These are phyloP conservation scores for Botrytis paeoniae DNA, from an alignment of 2,329 filamentous ascomycete genomes.

Conservation along the genomic window DNA sequence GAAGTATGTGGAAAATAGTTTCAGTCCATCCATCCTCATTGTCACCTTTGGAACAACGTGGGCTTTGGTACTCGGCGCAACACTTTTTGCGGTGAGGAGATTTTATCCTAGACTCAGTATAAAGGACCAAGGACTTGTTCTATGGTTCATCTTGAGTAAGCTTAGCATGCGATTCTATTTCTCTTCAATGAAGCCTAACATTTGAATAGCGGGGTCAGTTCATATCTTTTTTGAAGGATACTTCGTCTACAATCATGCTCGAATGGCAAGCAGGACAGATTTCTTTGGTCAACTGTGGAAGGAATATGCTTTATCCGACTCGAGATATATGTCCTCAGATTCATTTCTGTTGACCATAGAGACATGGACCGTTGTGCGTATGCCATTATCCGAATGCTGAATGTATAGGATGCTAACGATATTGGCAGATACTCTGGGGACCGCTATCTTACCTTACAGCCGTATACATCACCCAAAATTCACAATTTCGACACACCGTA, in stretches of 20 bases:
- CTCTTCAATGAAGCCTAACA: slow-evolving; percentile 34
- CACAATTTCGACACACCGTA: slow-evolving; percentile 49
- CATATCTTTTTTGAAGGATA: slow-evolving; percentile 43
- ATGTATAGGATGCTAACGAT: slow-evolving; percentile 12
- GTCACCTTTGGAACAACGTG: slow-evolving; percentile 28
- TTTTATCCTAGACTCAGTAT: slow-evolving; percentile 28
- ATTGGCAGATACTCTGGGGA: slow-evolving; percentile 51
- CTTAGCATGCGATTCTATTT: slow-evolving; percentile 43
- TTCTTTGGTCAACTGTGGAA: slow-evolving; percentile 56
- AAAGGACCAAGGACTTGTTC: slow-evolving; percentile 29
- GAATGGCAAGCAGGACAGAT: slow-evolving; percentile 42
- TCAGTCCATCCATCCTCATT: slow-evolving; percentile 28
- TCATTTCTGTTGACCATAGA: slow-evolving; percentile 55
- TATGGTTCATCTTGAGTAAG: slow-evolving; percentile 37
- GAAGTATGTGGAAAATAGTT: slow-evolving; percentile 29
- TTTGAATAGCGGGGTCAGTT: slow-evolving; percentile 35
- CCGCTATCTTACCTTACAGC: slow-evolving; percentile 54
- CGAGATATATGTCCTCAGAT: slow-evolving; percentile 52
- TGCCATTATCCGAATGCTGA: not conserved
- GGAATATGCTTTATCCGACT: slow-evolving; percentile 56
- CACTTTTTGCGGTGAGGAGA: slow-evolving; percentile 22
- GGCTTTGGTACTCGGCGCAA: slow-evolving; percentile 25
- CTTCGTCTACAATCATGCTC: slow-evolving; percentile 46
- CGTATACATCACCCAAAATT: slow-evolving; percentile 44
- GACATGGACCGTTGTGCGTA: slow-evolving; percentile 46